phyloP scores from a whole-genome alignment of 116 monocot species.

The Trichopus zeylanicus region DNA sequence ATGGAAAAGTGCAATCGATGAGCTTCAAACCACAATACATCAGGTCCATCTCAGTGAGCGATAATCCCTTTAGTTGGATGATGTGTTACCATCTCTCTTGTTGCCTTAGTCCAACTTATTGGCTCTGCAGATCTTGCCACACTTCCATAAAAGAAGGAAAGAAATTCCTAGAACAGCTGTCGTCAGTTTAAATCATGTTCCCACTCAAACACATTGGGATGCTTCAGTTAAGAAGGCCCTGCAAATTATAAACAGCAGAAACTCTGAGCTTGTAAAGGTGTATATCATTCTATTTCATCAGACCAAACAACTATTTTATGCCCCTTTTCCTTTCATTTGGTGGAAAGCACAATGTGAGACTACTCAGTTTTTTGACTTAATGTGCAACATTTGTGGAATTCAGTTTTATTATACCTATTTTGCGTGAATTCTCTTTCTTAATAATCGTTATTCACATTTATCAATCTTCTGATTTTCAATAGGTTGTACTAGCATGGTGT shows the following conservation, averaged over 20 bases:
- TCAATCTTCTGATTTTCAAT: constrained; percentile 3
- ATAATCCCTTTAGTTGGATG: not conserved
- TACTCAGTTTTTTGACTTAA: not conserved
- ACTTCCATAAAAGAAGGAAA: constrained; percentile 23
- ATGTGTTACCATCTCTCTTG: not conserved
- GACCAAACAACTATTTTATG: not conserved
- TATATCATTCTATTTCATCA: constrained; percentile 2
- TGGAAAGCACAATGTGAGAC: too few relatives aligned
- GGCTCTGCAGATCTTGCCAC: constrained; percentile 42
- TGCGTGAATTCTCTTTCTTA: not conserved
- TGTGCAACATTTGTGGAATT: not conserved
- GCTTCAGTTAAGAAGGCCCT: constrained; percentile 64
- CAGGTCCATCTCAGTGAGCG: too few relatives aligned
- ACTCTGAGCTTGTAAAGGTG: constrained; percentile 70
- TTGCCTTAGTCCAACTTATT: not conserved
- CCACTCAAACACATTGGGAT: constrained; percentile 55
- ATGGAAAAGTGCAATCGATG: constrained; percentile 60
- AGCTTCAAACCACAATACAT: constrained; percentile 45
- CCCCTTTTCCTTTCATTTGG: not conserved
- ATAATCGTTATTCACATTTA: not conserved
- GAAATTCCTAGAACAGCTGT: constrained; percentile 37
- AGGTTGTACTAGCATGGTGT: constrained; percentile 93
- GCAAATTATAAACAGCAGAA: constrained; percentile 50
- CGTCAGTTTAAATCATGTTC: constrained; percentile 52
- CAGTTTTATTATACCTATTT: not conserved